phyloP scores from a whole-genome alignment of 305 asterid species.

The Rubia tinctorum region DNA sequence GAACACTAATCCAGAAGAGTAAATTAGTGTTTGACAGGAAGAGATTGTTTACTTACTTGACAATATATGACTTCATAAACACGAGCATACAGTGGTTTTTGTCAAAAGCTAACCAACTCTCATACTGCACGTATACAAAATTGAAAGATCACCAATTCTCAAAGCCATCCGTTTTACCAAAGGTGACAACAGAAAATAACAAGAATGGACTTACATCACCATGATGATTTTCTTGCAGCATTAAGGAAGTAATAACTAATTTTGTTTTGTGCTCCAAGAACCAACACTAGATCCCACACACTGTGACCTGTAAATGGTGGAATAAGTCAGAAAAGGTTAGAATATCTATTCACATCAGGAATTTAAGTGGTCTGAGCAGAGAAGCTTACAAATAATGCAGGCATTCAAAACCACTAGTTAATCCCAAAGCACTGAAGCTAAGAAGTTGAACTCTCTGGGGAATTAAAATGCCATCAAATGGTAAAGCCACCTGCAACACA shows the following conservation, averaged over 20 bases:
- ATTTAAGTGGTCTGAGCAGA: not conserved
- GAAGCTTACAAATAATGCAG: slow-evolving; percentile 74
- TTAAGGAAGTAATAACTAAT: slow-evolving; percentile 76
- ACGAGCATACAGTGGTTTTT: too few species aligned
- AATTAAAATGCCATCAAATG: slow-evolving; percentile 86
- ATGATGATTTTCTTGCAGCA: slow-evolving; percentile 56
- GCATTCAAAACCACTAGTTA: slow-evolving; percentile 87
- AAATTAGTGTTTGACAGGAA: too few species aligned
- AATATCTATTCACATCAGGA: not conserved
- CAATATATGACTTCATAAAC: too few species aligned
- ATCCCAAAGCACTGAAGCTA: slow-evolving; percentile 82
- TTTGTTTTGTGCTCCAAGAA: slow-evolving; percentile 66
- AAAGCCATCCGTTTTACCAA: not conserved
- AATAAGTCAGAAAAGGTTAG: not conserved
- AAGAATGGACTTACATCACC: not conserved
- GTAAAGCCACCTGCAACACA: slow-evolving; percentile 59
- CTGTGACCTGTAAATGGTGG: slow-evolving; percentile 57
- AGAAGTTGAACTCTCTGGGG: slow-evolving; percentile 84
- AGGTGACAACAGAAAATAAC: not conserved
- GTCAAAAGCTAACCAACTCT: too few species aligned
- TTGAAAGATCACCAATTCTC: slow-evolving; percentile 10
- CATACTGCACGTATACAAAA: too few species aligned
- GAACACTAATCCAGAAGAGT: too few species aligned
- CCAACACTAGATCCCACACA: slow-evolving; percentile 87
- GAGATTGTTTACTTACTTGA: too few species aligned